Evolutionary conservation across 768 basidiomycete genomes (phyloP).

Genomic region (Mycena maculata): DNA sequence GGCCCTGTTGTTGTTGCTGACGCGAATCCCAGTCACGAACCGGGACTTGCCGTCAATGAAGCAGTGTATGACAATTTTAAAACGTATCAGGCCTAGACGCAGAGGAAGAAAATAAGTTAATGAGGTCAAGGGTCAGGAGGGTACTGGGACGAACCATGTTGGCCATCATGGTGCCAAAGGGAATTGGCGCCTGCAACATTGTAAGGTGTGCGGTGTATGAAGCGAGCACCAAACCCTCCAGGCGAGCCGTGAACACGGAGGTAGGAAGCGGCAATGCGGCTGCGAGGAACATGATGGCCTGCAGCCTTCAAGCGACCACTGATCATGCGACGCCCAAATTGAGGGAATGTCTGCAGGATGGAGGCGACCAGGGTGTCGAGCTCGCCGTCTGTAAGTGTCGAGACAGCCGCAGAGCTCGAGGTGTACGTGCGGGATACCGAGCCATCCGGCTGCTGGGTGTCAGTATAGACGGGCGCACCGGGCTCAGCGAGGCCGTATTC

Average conservation of each 20-base stretch:
- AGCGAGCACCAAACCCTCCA: constrained; percentile 32
- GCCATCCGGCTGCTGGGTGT: constrained; percentile 2
- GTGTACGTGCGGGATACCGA: not conserved
- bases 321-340: constrained; percentile 35
- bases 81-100: too few species aligned
- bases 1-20: constrained; percentile 52
- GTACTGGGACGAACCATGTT: constrained; percentile 40
- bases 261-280: constrained; percentile 29
- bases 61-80: constrained; percentile 43
- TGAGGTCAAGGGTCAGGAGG: not conserved
- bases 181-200: constrained; percentile 35
- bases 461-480: constrained; percentile 20
- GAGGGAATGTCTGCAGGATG: constrained; percentile 34
- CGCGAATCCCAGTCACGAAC: constrained; percentile 47
- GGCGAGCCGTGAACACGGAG: constrained; percentile 31
- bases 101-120: constrained; percentile 5
- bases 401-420: constrained; percentile 18
- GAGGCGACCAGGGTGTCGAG: constrained; percentile 25
- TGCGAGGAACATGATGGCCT: constrained; percentile 29
- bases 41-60: constrained; percentile 57
- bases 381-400: constrained; percentile 31
- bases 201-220: constrained; percentile 35
- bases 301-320: constrained; percentile 23
- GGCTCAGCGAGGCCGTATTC: constrained; percentile 29
- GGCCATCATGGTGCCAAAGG: constrained; percentile 51